Percentiles rank a stretch among this genome's conserved stretches.
phyloP scores from a whole-genome alignment of 1,284 basidiomycete species.

The Phellinidium pouzarii region DNA sequence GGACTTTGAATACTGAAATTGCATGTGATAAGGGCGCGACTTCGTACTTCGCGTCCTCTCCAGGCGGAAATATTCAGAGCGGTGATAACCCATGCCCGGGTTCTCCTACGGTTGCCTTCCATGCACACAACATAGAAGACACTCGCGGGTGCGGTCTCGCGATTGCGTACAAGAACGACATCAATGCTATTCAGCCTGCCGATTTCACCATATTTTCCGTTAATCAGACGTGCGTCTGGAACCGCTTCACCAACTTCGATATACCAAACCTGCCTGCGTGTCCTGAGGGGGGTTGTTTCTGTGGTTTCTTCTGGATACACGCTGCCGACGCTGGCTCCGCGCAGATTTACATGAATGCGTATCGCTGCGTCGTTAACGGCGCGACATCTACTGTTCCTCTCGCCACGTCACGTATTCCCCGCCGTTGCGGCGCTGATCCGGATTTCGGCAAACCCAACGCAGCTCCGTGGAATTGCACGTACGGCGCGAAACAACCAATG shows the following conservation, averaged over 20 bases:
- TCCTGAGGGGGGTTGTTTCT: conserved; percentile 56
- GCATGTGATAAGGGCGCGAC: conserved; percentile 55
- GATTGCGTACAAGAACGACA: conserved; percentile 64
- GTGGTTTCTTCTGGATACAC: conserved; percentile 73
- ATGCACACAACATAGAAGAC: conserved; percentile 48
- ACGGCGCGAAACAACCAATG: conserved; percentile 56
- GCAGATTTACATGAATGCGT: conserved; percentile 67
- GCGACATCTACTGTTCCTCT: conserved; percentile 46
- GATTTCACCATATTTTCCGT: conserved; percentile 70
- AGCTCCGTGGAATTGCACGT: conserved; percentile 57
- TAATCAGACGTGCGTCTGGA: conserved; percentile 69
- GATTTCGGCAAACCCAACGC: conserved; percentile 33
- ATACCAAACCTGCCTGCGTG: conserved; percentile 68
- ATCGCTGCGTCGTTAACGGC: conserved; percentile 62
- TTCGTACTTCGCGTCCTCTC: conserved; percentile 39
- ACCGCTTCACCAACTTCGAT: conserved; percentile 54
- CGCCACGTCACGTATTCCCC: conserved; percentile 44
- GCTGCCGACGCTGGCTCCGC: conserved; percentile 38
- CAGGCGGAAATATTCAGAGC: conserved; percentile 45
- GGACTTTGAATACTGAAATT: conserved; percentile 42
- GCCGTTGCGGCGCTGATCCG: conserved; percentile 53
- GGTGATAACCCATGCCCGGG: conserved; percentile 44
- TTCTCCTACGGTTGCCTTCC: conserved; percentile 37
- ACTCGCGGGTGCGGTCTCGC: conserved; percentile 60
- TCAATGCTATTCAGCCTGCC: conserved; percentile 45